Conservation (phyloP, 2,329 filamentous ascomycete species). For the Endoconidiophora polonica region DNA sequence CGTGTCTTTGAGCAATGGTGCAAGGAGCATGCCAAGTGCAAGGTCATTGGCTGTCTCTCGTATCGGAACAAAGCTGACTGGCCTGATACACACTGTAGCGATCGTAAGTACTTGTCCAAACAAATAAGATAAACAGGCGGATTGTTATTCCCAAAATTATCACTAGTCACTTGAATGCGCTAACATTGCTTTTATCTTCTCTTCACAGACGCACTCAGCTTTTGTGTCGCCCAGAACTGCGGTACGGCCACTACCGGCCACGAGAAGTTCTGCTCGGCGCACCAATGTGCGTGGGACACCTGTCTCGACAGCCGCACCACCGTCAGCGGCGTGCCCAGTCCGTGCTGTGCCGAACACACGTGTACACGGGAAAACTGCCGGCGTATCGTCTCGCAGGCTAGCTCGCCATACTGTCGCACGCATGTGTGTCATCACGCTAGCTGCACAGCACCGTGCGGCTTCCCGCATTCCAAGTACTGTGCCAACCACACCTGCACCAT, state of each 20-base stretch:
- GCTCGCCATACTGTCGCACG: background rate
- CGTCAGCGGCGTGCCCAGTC: background rate
- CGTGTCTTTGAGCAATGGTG: slow-evolving; percentile 15
- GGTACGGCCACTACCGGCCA: background rate
- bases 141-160: too few species aligned
- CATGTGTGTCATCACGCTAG: slow-evolving; percentile 3
- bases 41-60: slow-evolving; percentile 11
- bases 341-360: slow-evolving; percentile 3
- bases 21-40: slow-evolving; percentile 12
- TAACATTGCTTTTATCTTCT: background rate
- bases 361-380: background rate
- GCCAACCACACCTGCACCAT: slow-evolving; percentile 1
- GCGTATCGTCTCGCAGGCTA: background rate
- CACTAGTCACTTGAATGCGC: background rate
- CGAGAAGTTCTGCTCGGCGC: background rate
- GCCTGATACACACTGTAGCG: background rate
- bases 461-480: background rate
- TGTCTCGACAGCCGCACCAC: slow-evolving; percentile 1
- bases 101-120: background rate
- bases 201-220: background rate
- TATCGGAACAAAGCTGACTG: background rate
- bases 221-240: slow-evolving; percentile 1
- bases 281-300: background rate
- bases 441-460: background rate
- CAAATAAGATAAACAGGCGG: too few species aligned